phyloP scores from a whole-genome alignment of 2,329 filamentous ascomycete genomes.

The Arthrobotrys pseudoclavata region DNA sequence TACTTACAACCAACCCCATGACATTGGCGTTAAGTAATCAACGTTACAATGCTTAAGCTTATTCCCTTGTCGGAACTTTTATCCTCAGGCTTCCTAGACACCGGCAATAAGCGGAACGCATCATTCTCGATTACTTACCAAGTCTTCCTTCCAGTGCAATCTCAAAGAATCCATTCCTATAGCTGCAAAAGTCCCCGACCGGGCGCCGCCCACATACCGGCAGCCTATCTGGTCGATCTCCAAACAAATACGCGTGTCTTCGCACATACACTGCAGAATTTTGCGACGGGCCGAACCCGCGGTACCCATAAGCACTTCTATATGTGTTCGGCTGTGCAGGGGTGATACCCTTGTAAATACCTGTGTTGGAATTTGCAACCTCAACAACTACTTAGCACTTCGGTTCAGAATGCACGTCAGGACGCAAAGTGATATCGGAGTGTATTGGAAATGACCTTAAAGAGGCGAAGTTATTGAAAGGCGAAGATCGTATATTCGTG shows the following conservation, averaged over 20 bases:
- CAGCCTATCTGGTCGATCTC: too few species aligned
- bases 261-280: background rate
- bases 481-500: background rate
- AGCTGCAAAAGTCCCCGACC: background rate
- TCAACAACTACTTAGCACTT: too few species aligned
- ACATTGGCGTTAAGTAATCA: background rate
- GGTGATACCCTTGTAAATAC: background rate
- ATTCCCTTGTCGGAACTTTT: constrained; percentile 2
- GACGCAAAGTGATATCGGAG: background rate
- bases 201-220: too few species aligned
- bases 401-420: background rate
- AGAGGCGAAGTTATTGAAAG: background rate
- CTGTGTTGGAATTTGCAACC: constrained; percentile 2
- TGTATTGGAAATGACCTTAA: background rate
- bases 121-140: background rate
- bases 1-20: too few species aligned
- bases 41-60: constrained; percentile 5
- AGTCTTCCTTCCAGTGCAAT: background rate
- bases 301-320: background rate
- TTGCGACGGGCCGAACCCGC: too few species aligned
- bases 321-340: background rate
- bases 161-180: too few species aligned
- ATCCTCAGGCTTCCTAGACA: constrained; percentile 6
- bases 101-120: background rate
- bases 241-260: background rate